Evolutionary conservation across 306 rosid species (phyloP).

Genomic region (Dryas drummondii): DNA sequence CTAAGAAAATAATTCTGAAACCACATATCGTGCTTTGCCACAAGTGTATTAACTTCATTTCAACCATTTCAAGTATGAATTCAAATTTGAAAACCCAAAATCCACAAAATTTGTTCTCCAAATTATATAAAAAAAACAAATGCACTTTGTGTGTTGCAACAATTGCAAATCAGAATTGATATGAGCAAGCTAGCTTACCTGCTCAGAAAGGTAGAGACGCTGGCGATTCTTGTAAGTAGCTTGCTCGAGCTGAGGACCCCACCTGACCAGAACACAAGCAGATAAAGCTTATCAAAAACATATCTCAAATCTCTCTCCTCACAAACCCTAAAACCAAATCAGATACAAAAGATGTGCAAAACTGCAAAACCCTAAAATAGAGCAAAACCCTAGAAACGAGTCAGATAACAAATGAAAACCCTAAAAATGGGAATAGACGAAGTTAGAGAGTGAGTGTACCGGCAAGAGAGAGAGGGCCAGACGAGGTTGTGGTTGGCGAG

Average conservation of each 20-base stretch:
- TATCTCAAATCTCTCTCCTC: not conserved
- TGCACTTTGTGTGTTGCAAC: not conserved
- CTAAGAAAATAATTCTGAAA: no score
- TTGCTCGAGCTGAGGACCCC: constrained; percentile 85
- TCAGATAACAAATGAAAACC: constrained; percentile 10
- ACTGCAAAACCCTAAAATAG: not conserved
- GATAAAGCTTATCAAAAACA: not conserved
- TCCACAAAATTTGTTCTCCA: not conserved
- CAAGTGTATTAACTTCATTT: not conserved
- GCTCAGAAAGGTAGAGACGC: constrained; percentile 88
- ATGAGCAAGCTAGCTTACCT: constrained; percentile 37
- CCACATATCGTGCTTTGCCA: not conserved
- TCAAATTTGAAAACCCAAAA: not conserved
- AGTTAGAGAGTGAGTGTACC: constrained; percentile 36
- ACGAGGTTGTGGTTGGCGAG: constrained; percentile 91
- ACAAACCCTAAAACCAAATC: constrained; percentile 9
- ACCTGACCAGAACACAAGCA: constrained; percentile 40
- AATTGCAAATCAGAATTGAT: not conserved
- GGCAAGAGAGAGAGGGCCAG: constrained; percentile 97
- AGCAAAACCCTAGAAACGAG: not conserved
- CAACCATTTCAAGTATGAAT: not conserved
- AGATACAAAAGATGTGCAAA: not conserved
- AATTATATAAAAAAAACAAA: not conserved
- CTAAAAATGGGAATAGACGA: constrained; percentile 1
- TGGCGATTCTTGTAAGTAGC: constrained; percentile 88